Evolutionary conservation across 1,284 basidiomycete species (phyloP), one percentile per base, ranked within the genome.

Genomic region (Ceratobasidium papillatum): DNA sequence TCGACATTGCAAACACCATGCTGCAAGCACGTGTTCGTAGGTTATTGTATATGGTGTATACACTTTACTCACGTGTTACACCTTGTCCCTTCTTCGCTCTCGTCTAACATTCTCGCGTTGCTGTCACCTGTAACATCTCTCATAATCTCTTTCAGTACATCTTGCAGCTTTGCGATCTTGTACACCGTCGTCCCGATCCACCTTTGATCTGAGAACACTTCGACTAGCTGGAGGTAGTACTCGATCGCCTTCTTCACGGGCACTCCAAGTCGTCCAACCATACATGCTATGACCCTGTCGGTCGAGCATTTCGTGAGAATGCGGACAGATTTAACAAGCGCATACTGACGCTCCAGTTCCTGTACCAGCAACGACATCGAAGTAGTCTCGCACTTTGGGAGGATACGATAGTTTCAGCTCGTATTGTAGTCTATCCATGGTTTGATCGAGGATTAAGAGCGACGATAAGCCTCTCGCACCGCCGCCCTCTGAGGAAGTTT

Each of bases 1-100:
- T n/a, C 27, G 54, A 56, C 54, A 56, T 56, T 3, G 54, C 54
- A 34, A 62, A 62, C 59, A 62, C 59, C 34, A 45, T 45, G 34
- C 59, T 62, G 32, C 34, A 8, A 41, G 7, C 30, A 34, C n/a
- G n/a, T n/a, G n/a, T n/a, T n/a, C n/a, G n/a, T n/a, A n/a, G n/a
- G n/a, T n/a, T n/a, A 30, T 19, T 34, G 17, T 4, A 5, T 12
- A n/a, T 38, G 12, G 32, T n/a, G n/a, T 19, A 30, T 17, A 14
- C 2, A 11, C 5, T 43, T 34, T 3, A 45, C 36, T 38, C 36
- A 62, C 38, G 36, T 25, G 7, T 22, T 25, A 14, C 59, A 62
- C 19, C 36, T 1, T 45, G 32, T 34, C 32, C 8, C 36, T n/a
- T 17, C n/a, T n/a, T 8, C n/a, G 34, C 22, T 45, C 14, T 3